These are phyloP conservation scores for Rhodomyrtus psidioides DNA, from an alignment of 441 rosid genomes.

Conservation along the genomic window DNA sequence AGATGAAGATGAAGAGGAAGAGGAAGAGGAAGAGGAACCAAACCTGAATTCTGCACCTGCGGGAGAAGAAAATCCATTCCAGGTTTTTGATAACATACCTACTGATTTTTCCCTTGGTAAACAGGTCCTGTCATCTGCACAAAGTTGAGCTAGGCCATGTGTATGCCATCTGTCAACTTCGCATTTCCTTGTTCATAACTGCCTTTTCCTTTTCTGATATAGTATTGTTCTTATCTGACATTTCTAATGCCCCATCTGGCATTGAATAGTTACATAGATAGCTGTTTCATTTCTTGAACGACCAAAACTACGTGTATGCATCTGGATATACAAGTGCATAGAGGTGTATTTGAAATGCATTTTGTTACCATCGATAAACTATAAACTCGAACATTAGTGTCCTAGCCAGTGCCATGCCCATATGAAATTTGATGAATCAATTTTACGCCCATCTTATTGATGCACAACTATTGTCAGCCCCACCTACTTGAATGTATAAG, in stretches of 20 bases:
- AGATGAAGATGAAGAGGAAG: not conserved
- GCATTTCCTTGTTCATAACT: not conserved
- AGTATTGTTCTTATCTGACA: not conserved
- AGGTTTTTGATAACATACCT: not conserved
- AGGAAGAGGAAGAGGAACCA: not conserved
- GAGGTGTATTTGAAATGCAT: not conserved
- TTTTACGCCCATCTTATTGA: not conserved
- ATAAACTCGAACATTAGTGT: not conserved
- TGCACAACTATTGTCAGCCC: not conserved
- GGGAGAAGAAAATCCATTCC: not conserved
- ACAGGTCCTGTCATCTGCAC: not conserved
- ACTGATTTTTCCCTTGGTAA: not conserved
- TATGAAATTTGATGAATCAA: not conserved
- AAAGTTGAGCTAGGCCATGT: not conserved
- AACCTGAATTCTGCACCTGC: not conserved
- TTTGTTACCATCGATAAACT: not conserved
- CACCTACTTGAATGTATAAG: not conserved
- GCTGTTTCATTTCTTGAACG: not conserved
- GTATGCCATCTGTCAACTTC: not conserved
- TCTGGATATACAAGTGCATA: not conserved
- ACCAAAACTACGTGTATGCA: not conserved
- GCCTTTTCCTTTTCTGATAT: not conserved
- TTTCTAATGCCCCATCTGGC: not conserved
- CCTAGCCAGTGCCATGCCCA: not conserved
- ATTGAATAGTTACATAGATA: not conserved